Evolutionary conservation across 495 filamentous ascomycete genomes (phyloP), one percentile per base, ranked within the genome.

Genomic region (Pseudomonodictys pantanalensis): DNA sequence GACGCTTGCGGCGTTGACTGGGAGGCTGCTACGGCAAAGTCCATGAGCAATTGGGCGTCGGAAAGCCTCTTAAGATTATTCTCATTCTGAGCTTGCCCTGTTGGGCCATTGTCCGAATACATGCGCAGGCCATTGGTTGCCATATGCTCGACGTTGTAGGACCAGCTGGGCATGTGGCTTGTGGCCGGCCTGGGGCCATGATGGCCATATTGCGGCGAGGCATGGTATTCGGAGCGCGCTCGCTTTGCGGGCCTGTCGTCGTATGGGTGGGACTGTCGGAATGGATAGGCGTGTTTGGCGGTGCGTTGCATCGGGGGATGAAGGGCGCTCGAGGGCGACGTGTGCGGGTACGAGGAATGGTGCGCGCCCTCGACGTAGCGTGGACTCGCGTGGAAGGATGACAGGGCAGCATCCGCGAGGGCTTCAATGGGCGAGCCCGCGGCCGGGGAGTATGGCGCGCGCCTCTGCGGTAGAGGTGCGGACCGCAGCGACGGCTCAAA

Each of bases 181-280:
- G 78, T 76, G 29, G 69, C 69, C 8, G 79, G 75, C 56, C 75
- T 72, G 42, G 75, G 68, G 22, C 62, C 65, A 20, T 69, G 65
- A 20, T 67, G 71, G 49, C 64, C 56, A 43, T 71, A 72, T 38
- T 75, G 72, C 24, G 81, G 77, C 43, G 82, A 83, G 20, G 73
- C 66, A 50, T 81, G 67, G 60, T 79, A 75, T 58, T 84, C 83
- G 25, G 84, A 85, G 48, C 81, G 77, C 23, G 80, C 75, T 26
- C 84, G 79, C 64, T 87, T 87, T n/a, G 79, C 69, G 6, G 83
- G 82, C 23, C 79, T 76, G 62, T 83, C 81, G 45, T 52, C 42
- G 52, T 56, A 47, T 73, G 50, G 9, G 22, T 24, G 49, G 46
- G 17, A 26, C 60, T 50, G 28, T 59, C 44, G 9, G n/a, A n/a